Evolutionary conservation across 495 filamentous ascomycete species (phyloP).

Genomic region (Podospora didyma): DNA sequence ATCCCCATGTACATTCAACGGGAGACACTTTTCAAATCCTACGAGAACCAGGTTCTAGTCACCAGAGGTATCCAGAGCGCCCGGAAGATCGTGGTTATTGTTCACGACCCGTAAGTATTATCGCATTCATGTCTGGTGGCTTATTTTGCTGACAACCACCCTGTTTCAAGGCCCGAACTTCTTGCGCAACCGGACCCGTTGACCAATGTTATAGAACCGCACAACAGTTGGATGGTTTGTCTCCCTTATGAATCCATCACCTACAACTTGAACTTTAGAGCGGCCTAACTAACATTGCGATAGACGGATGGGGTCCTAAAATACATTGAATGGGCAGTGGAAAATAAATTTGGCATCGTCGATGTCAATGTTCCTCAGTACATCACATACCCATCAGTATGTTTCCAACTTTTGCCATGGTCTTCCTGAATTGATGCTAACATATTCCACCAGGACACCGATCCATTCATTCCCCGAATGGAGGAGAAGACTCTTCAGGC

Average conservation of each 20-base stretch:
- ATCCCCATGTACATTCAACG: constrained; percentile 68
- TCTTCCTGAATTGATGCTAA: too few species aligned
- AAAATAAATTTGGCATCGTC: constrained; percentile 71
- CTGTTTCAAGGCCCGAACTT: constrained; percentile 59
- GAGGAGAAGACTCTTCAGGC: constrained; percentile 39
- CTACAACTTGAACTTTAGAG: too few species aligned
- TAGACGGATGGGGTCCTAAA: constrained; percentile 72
- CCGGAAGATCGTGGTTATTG: constrained; percentile 62
- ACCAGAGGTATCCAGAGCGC: constrained; percentile 47
- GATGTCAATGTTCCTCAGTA: constrained; percentile 86
- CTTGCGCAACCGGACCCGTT: constrained; percentile 62
- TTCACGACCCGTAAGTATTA: constrained; percentile 72
- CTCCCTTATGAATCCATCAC: not conserved
- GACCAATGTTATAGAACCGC: constrained; percentile 67
- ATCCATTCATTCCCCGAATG: constrained; percentile 29
- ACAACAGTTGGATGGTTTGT: constrained; percentile 84
- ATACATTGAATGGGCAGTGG: constrained; percentile 78
- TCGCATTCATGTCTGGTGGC: not conserved
- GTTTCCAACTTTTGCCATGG: constrained; percentile 3
- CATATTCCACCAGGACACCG: constrained; percentile 19
- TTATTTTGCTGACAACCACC: constrained; percentile 6
- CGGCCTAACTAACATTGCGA: constrained; percentile 18
- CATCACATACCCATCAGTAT: constrained; percentile 53
- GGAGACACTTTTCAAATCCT: constrained; percentile 66
- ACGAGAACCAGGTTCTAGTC: constrained; percentile 85